Evolutionary conservation across 768 basidiomycete genomes (phyloP).

Genomic region (Podaxis mareebaensis): DNA sequence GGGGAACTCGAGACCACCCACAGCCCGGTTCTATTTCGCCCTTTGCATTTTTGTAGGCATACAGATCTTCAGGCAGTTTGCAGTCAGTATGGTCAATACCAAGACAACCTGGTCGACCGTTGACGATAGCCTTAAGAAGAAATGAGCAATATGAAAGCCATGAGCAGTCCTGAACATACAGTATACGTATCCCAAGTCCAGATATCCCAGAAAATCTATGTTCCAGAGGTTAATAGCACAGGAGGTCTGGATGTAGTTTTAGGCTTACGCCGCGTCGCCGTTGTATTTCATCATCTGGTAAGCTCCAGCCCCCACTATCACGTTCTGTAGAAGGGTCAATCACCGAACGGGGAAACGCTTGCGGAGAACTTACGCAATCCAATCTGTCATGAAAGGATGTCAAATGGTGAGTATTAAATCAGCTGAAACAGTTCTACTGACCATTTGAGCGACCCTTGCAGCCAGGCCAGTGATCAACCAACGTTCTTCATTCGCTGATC

Average conservation of each 20-base stretch:
- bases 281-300: slow-evolving; percentile 45
- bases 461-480: slow-evolving; percentile 51
- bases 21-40: slow-evolving; percentile 44
- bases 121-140: slow-evolving; percentile 40
- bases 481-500: slow-evolving; percentile 42
- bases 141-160: background rate
- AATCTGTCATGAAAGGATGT: slow-evolving; percentile 34
- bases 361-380: slow-evolving; percentile 46
- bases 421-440: slow-evolving; percentile 25
- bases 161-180: slow-evolving; percentile 28
- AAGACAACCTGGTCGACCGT: slow-evolving; percentile 51
- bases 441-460: slow-evolving; percentile 43
- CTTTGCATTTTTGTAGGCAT: slow-evolving; percentile 28
- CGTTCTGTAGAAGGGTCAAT: slow-evolving; percentile 37
- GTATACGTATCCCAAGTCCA: slow-evolving; percentile 52
- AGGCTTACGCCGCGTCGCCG: slow-evolving; percentile 39
- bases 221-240: slow-evolving; percentile 1
- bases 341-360: background rate
- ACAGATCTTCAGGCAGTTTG: slow-evolving; percentile 48
- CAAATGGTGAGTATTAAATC: slow-evolving; percentile 7
- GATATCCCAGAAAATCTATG: slow-evolving; percentile 54
- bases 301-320: slow-evolving; percentile 49
- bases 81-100: slow-evolving; percentile 51
- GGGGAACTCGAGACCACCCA: slow-evolving; percentile 26
- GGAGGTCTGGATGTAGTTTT: background rate